Percentiles rank a stretch among this genome's conserved stretches.
These are phyloP conservation scores for Claviceps monticola DNA, from an alignment of 2,329 filamentous ascomycete species.

Conservation along the genomic window DNA sequence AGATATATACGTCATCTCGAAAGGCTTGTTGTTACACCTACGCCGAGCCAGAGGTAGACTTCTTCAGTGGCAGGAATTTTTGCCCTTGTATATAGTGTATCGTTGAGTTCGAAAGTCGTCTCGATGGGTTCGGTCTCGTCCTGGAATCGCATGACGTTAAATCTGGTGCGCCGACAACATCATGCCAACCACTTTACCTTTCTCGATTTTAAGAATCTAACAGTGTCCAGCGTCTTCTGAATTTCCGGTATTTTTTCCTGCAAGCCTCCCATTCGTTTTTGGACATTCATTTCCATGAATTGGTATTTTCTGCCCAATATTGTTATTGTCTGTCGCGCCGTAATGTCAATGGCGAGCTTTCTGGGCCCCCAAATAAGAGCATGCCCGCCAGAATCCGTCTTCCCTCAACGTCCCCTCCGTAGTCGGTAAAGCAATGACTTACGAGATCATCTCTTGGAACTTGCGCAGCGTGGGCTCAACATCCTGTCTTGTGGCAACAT, in stretches of 20 bases:
- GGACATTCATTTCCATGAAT: slow-evolving; percentile 95
- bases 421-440: slow-evolving; percentile 19
- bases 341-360: background rate
- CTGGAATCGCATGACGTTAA: slow-evolving; percentile 14
- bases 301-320: slow-evolving; percentile 70
- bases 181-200: slow-evolving; percentile 36
- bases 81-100: slow-evolving; percentile 86
- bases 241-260: slow-evolving; percentile 97
- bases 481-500: slow-evolving; percentile 63
- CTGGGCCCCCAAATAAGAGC: no score
- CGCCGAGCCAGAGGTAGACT: slow-evolving; percentile 94
- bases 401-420: no score
- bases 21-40: slow-evolving; percentile 22
- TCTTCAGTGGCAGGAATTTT: slow-evolving; percentile 71
- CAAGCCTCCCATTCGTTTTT: slow-evolving; percentile 65
- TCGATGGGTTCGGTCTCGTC: slow-evolving; percentile 58
- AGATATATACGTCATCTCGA: background rate
- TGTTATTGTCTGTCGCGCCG: slow-evolving; percentile 3
- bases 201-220: slow-evolving; percentile 67
- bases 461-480: slow-evolving; percentile 69
- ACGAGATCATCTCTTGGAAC: slow-evolving; percentile 93
- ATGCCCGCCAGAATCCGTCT: no score
- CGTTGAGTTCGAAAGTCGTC: slow-evolving; percentile 91
- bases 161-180: background rate
- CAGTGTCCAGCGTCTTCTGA: slow-evolving; percentile 85